These are phyloP conservation scores for Lasiodiplodia citricola DNA, from an alignment of 2,329 filamentous ascomycete genomes.

Conservation along the genomic window DNA sequence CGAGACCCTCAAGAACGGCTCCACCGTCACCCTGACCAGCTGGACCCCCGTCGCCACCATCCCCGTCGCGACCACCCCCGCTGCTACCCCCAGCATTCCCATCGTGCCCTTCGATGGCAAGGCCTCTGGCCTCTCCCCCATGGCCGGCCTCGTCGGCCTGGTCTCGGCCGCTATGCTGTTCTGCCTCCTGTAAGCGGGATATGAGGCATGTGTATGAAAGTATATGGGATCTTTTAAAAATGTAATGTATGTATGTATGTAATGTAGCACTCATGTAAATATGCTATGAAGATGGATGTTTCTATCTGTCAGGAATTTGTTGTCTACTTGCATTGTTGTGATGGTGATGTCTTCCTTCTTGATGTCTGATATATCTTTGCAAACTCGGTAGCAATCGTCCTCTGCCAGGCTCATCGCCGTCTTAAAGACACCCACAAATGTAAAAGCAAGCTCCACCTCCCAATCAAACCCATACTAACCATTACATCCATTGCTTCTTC, in stretches of 20 bases:
- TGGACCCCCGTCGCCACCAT: not conserved
- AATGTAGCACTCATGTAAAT: constrained; percentile 7
- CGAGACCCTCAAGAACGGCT: constrained; percentile 4
- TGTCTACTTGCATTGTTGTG: not conserved
- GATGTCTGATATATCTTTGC: no score
- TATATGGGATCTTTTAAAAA: not conserved
- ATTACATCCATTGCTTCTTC: no score
- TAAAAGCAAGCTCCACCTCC: no score
- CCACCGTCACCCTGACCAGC: constrained; percentile 2
- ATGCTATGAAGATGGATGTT: constrained; percentile 1
- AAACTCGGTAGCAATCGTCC: no score
- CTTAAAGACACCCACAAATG: no score
- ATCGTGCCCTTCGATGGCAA: not conserved
- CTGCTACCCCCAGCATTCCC: not conserved
- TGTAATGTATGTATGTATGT: constrained; percentile 16
- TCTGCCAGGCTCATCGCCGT: no score
- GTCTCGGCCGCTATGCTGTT: not conserved
- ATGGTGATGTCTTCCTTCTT: not conserved
- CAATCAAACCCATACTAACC: no score
- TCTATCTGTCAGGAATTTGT: not conserved
- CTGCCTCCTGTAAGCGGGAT: constrained; percentile 1
- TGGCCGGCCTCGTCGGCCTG: constrained; percentile 2
- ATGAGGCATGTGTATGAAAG: not conserved
- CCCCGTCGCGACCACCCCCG: constrained; percentile 1
- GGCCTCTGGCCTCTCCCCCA: not conserved